phyloP scores from a whole-genome alignment of 371 early-diverging fungal genomes.

The Smittium mucronatum region DNA sequence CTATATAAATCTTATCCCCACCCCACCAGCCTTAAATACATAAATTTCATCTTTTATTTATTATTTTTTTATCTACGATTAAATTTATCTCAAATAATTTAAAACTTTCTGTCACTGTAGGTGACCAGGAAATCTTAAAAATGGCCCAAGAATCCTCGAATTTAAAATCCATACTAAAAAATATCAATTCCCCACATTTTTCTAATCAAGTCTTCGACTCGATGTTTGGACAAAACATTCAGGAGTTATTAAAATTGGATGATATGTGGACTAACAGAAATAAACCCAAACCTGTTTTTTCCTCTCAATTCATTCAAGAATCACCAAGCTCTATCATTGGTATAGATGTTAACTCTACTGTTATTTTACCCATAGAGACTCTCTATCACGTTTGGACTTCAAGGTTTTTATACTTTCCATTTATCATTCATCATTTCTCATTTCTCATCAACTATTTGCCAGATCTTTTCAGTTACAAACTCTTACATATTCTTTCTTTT shows the following conservation, averaged over 20 bases:
- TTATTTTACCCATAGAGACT: constrained; percentile 45
- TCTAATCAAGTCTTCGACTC: constrained; percentile 67
- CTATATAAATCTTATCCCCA: background rate
- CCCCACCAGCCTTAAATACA: background rate
- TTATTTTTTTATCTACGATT: background rate
- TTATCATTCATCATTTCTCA: background rate
- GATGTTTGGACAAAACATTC: constrained; percentile 68
- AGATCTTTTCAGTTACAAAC: background rate
- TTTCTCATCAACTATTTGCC: background rate
- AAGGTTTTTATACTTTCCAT: constrained; percentile 11
- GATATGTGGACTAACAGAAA: constrained; percentile 81
- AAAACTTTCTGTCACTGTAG: background rate
- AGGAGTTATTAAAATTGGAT: constrained; percentile 58
- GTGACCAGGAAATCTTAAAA: constrained; percentile 15
- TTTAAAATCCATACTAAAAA: constrained; percentile 17
- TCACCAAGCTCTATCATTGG: background rate
- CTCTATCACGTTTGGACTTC: constrained; percentile 32
- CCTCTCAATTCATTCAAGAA: constrained; percentile 11
- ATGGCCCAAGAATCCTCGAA: constrained; percentile 24
- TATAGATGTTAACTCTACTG: constrained; percentile 17
- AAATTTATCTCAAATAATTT: background rate
- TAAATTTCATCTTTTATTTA: background rate
- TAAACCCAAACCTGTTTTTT: constrained; percentile 56
- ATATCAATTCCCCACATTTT: constrained; percentile 41
- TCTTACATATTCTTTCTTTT: background rate